A percentile compares a stretch with the other conserved stretches of the same genome.
phyloP scores from a whole-genome alignment of 2,329 filamentous ascomycete genomes.

The Penicillium sp. region DNA sequence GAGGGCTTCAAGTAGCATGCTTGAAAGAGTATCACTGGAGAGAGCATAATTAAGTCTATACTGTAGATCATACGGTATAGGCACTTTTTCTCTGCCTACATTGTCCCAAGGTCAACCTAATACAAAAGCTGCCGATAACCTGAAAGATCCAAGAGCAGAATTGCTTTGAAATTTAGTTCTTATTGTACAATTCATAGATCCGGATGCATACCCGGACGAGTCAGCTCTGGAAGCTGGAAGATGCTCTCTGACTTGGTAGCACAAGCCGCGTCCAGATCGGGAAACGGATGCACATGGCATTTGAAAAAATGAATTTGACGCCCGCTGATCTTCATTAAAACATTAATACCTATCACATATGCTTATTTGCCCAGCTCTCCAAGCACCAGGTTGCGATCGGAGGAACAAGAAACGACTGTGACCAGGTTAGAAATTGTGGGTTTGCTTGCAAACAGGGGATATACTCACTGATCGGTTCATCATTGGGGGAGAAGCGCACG shows the following conservation, averaged over 20 bases:
- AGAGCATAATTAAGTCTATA: no score
- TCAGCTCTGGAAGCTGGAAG: not conserved
- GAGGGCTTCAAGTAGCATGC: no score
- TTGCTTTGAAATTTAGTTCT: not conserved
- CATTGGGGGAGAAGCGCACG: constrained; percentile 80
- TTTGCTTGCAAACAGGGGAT: not conserved
- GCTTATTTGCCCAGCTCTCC: constrained; percentile 71
- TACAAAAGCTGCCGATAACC: no score
- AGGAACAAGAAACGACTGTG: constrained; percentile 80
- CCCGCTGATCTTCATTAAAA: constrained; percentile 27
- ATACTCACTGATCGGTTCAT: constrained; percentile 81
- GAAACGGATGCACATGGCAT: not conserved
- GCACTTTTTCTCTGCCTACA: no score
- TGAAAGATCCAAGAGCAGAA: not conserved
- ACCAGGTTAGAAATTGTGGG: constrained; percentile 18
- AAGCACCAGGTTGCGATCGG: constrained; percentile 80
- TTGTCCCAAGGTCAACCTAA: no score
- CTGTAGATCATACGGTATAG: no score
- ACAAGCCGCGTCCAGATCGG: not conserved
- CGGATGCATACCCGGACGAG: not conserved
- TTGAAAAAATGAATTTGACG: constrained; percentile 22
- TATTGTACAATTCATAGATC: constrained; percentile 8
- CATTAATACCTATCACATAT: constrained; percentile 11
- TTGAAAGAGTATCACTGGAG: no score
- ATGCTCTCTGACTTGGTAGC: not conserved